These are phyloP conservation scores for Psilocybe cubensis DNA, from an alignment of 768 basidiomycete species.

Conservation along the genomic window DNA sequence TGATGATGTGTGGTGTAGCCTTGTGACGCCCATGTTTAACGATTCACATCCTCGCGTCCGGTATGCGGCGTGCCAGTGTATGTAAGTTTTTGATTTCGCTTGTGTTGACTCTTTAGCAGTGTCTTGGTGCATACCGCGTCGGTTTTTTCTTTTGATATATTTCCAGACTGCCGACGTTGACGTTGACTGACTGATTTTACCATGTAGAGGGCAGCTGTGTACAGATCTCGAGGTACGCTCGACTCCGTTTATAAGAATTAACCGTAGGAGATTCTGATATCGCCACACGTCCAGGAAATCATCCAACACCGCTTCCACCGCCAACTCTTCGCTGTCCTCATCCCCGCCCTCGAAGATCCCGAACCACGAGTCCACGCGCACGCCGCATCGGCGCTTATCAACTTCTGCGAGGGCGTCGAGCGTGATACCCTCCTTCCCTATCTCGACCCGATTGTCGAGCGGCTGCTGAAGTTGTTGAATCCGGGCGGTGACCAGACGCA, in stretches of 20 bases:
- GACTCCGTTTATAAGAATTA: neutral
- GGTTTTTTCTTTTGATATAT: slow-evolving; percentile 4
- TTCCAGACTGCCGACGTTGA: no score
- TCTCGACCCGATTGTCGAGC: slow-evolving; percentile 79
- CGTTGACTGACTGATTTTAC: neutral
- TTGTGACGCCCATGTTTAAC: slow-evolving; percentile 77
- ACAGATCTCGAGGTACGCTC: slow-evolving; percentile 78
- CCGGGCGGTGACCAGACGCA: slow-evolving; percentile 49
- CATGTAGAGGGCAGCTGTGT: slow-evolving; percentile 87
- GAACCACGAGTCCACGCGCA: slow-evolving; percentile 84
- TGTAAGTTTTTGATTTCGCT: slow-evolving; percentile 49
- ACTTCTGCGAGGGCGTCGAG: slow-evolving; percentile 88
- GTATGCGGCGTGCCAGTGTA: slow-evolving; percentile 84
- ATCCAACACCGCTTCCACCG: slow-evolving; percentile 75
- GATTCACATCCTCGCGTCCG: slow-evolving; percentile 81
- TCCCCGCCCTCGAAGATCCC: slow-evolving; percentile 74
- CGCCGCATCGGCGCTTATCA: slow-evolving; percentile 86
- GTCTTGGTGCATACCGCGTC: neutral
- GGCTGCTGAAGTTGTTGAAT: slow-evolving; percentile 67
- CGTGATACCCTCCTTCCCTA: slow-evolving; percentile 74
- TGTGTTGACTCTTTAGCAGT: neutral
- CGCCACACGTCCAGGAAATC: slow-evolving; percentile 50
- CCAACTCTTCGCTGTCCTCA: slow-evolving; percentile 70
- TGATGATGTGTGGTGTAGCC: slow-evolving; percentile 36
- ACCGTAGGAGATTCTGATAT: neutral